A percentile compares a stretch with the other conserved stretches of the same genome.
These are phyloP conservation scores for Sporothrix pallida DNA, from an alignment of 2,329 filamentous ascomycete genomes.

Conservation along the genomic window DNA sequence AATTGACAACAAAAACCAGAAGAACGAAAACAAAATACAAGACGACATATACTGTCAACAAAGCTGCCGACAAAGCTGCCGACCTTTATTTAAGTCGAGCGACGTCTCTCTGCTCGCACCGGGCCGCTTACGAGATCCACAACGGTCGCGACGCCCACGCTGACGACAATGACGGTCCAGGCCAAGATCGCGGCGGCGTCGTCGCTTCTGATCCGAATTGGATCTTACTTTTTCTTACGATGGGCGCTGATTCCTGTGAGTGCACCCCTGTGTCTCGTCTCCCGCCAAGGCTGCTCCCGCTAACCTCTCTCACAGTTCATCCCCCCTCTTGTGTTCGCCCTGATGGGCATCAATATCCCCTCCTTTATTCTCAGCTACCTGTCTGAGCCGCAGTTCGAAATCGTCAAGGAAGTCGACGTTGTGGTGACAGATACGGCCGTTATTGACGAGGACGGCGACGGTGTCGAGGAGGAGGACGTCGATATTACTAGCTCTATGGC, in stretches of 20 bases:
- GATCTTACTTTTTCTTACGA: conserved; percentile 64
- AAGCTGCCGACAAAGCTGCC: not conserved
- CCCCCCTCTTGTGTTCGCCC: conserved; percentile 57
- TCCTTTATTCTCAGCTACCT: conserved; percentile 66
- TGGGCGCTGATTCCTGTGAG: conserved; percentile 48
- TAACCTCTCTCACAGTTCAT: conserved; percentile 30
- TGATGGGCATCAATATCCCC: conserved; percentile 70
- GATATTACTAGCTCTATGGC: conserved; percentile 68
- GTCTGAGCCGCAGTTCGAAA: conserved; percentile 60
- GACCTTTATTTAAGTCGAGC: not conserved
- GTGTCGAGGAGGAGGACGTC: conserved; percentile 57
- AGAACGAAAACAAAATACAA: not conserved
- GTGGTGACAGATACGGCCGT: conserved; percentile 55
- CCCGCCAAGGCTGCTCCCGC: too few species aligned
- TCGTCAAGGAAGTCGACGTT: conserved; percentile 66
- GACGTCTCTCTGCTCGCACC: not conserved
- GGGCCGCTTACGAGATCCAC: conserved; percentile 1
- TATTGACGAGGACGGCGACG: conserved; percentile 46
- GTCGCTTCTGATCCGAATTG: conserved; percentile 57
- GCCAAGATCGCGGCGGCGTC: conserved; percentile 48
- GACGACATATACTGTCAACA: not conserved
- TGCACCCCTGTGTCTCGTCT: too few species aligned
- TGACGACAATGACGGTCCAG: conserved; percentile 43
- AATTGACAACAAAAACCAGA: not conserved
- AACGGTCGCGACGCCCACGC: not conserved